phyloP scores from a whole-genome alignment of 441 rosid species.

The Adansonia rubrostipa region DNA sequence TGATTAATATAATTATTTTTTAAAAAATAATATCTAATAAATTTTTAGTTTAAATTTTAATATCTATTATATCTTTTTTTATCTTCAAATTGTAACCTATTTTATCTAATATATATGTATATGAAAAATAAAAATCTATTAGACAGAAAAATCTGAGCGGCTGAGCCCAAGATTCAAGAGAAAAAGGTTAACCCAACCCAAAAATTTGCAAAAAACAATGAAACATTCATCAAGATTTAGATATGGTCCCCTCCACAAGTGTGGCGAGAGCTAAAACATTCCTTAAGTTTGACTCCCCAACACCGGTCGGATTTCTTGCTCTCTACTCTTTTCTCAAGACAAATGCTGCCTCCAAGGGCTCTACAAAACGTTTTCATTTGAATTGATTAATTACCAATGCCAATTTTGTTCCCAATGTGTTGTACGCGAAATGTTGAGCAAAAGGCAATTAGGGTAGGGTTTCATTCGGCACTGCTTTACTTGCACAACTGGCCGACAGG shows the following conservation, averaged over 20 bases:
- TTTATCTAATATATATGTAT: too few relatives aligned
- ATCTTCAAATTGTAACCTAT: too few relatives aligned
- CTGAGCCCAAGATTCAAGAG: conserved; percentile 30
- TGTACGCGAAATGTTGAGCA: conserved; percentile 40
- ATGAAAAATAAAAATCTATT: not conserved
- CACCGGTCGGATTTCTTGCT: conserved; percentile 39
- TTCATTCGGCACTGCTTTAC: conserved; percentile 46
- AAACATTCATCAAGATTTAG: conserved; percentile 40
- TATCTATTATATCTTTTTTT: too few relatives aligned
- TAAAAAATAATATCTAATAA: too few relatives aligned
- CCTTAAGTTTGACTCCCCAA: conserved; percentile 45
- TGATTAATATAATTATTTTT: too few relatives aligned
- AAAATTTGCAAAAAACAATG: not conserved
- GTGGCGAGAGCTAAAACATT: conserved; percentile 44
- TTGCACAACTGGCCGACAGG: conserved; percentile 51
- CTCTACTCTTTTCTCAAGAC: conserved; percentile 39
- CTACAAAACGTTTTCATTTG: not conserved
- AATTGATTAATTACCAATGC: not conserved
- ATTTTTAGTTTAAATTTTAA: too few relatives aligned
- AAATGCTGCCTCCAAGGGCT: conserved; percentile 27
- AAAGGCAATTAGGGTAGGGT: conserved; percentile 32
- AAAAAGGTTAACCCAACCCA: conserved; percentile 17
- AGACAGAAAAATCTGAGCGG: not conserved
- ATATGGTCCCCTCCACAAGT: conserved; percentile 49
- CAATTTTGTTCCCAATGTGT: conserved; percentile 23